A percentile compares a stretch with the other conserved stretches of the same genome.
These are phyloP conservation scores for Larix kaempferi DNA, from an alignment of 75 land plant genomes.

Conservation along the genomic window DNA sequence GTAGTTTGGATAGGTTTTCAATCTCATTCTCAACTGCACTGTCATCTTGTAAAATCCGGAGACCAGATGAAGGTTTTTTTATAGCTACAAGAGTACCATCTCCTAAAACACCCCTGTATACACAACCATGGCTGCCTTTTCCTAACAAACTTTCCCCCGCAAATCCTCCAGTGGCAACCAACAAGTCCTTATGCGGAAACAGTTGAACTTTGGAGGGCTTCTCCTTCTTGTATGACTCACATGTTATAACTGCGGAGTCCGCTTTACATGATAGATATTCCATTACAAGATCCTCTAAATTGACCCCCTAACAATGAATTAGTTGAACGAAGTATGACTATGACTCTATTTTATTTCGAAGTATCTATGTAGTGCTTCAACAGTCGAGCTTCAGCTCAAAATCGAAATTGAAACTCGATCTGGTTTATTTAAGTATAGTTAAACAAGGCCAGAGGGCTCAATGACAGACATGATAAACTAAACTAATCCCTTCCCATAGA, in stretches of 20 bases:
- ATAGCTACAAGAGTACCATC: slow-evolving; percentile 62
- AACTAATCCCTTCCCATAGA: no score
- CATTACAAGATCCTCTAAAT: background rate
- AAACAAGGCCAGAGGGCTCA: no score
- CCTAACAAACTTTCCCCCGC: slow-evolving; percentile 49
- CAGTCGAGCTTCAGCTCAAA: no score
- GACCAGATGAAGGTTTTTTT: slow-evolving; percentile 37
- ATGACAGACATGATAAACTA: no score
- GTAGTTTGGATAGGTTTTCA: slow-evolving; percentile 58
- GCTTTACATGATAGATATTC: slow-evolving; percentile 14
- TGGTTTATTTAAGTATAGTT: no score
- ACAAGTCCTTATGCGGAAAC: slow-evolving; percentile 62
- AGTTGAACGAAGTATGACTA: no score
- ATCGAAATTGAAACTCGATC: no score
- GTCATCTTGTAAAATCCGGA: slow-evolving; percentile 20
- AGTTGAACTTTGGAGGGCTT: slow-evolving; percentile 23
- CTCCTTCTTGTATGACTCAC: slow-evolving; percentile 18
- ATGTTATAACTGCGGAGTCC: slow-evolving; percentile 10
- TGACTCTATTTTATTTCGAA: no score
- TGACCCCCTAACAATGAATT: no score
- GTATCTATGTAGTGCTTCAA: no score
- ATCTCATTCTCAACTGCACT: slow-evolving; percentile 79
- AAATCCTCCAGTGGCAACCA: slow-evolving; percentile 56
- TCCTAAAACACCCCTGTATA: slow-evolving; percentile 60
- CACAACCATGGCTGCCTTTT: slow-evolving; percentile 71